phyloP scores from a whole-genome alignment of 2,329 filamentous ascomycete genomes.

The Diaporthe aspalathi region DNA sequence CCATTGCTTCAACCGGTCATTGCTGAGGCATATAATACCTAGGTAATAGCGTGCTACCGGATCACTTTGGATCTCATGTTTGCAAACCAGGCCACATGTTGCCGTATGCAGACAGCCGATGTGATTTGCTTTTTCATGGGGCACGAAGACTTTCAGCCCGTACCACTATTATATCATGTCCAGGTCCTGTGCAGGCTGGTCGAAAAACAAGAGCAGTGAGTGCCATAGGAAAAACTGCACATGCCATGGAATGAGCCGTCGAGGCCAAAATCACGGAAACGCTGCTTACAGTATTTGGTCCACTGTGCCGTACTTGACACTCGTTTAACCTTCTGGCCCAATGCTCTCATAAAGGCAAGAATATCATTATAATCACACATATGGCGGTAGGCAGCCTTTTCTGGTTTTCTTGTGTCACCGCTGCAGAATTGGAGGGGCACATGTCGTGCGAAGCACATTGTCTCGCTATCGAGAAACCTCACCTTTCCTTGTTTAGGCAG shows the following conservation, averaged over 20 bases:
- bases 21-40: too few relatives aligned
- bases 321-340: too few relatives aligned
- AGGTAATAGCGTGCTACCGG: neutral
- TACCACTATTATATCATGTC: too few relatives aligned
- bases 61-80: neutral
- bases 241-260: neutral
- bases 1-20: neutral
- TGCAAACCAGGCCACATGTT: neutral
- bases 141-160: too few relatives aligned
- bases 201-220: too few relatives aligned
- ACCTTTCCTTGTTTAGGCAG: neutral
- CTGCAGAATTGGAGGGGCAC: too few relatives aligned
- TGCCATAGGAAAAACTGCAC: too few relatives aligned
- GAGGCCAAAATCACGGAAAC: neutral
- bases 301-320: rapidly evolving
- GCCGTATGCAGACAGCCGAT: too few relatives aligned
- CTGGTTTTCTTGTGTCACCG: neutral
- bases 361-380: neutral
- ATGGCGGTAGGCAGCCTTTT: neutral
- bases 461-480: neutral
- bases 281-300: neutral
- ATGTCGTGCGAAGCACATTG: neutral
- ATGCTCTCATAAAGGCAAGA: neutral
- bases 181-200: too few relatives aligned
- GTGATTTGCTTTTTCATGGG: too few relatives aligned